Evolutionary conservation across 2,329 filamentous ascomycete species (phyloP).

Genomic region (Chaetomiaceae sp.): DNA sequence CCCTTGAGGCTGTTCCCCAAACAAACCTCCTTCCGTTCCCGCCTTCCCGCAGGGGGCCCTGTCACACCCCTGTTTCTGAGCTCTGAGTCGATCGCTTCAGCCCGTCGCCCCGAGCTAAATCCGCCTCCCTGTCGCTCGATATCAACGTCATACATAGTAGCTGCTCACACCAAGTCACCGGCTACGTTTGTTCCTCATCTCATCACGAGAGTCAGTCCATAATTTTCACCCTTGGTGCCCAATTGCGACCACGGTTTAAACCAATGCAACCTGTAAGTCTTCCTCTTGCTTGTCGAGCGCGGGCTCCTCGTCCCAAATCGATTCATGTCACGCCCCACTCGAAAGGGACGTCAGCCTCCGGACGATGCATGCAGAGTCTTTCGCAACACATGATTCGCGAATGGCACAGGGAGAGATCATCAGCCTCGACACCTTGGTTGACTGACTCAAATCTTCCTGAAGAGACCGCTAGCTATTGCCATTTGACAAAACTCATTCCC

Average conservation of each 20-base stretch:
- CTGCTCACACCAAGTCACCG: background rate
- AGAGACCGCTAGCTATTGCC: too few relatives aligned
- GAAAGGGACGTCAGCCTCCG: too few relatives aligned
- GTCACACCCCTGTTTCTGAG: conserved; percentile 24
- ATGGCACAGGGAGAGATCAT: too few relatives aligned
- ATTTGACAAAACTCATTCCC: too few relatives aligned
- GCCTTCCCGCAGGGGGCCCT: conserved; percentile 25
- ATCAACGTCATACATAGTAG: conserved; percentile 14
- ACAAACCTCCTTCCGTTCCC: conserved; percentile 23
- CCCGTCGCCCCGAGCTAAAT: conserved; percentile 22
- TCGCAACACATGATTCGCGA: too few relatives aligned
- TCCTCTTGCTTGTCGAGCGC: too few relatives aligned
- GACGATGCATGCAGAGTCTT: too few relatives aligned
- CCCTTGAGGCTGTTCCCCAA: conserved; percentile 27
- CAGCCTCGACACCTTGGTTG: too few relatives aligned
- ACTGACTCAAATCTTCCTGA: too few relatives aligned
- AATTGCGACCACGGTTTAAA: background rate
- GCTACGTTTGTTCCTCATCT: background rate
- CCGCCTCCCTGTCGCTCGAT: conserved; percentile 2
- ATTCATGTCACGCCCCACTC: too few relatives aligned
- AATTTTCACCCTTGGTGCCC: background rate
- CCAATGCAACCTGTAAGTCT: too few relatives aligned
- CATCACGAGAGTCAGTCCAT: background rate
- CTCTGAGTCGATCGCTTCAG: conserved; percentile 28
- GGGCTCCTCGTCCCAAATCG: too few relatives aligned